Evolutionary conservation across 805 yeast genomes (phyloP).

Genomic region (Cephaloascus albidus): DNA sequence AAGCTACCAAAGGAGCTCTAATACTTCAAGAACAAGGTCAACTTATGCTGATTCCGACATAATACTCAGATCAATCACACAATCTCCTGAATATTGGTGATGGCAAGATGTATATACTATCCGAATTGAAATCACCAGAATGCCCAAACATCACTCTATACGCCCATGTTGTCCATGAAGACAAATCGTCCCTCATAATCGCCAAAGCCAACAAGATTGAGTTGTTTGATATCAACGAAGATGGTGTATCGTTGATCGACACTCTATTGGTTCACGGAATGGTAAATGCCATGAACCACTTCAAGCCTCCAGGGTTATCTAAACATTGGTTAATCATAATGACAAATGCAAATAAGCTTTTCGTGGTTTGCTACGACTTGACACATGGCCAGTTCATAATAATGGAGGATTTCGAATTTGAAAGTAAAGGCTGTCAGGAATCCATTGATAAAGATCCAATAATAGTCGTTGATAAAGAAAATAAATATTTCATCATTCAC

Average conservation of each 20-base stretch:
- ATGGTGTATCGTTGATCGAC: neutral
- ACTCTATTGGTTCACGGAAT: neutral
- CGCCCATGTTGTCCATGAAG: neutral
- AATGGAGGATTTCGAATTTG: neutral
- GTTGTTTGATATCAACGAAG: neutral
- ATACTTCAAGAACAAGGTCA: too few species aligned
- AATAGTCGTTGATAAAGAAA: neutral
- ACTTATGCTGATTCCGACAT: too few species aligned
- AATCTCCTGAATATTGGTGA: too few species aligned
- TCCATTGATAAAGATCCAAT: neutral
- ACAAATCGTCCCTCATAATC: neutral
- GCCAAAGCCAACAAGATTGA: neutral
- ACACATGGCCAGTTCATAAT: neutral
- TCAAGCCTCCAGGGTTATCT: neutral
- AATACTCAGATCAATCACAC: too few species aligned
- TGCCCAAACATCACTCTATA: neutral
- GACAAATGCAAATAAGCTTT: neutral
- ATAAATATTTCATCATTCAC: neutral
- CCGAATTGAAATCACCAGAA: neutral
- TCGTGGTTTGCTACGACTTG: neutral
- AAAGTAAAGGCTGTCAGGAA: neutral
- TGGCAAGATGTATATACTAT: neutral
- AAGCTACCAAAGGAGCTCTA: too few species aligned
- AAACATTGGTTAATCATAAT: neutral
- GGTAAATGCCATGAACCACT: neutral